These are phyloP conservation scores for Kockovaella imperatae DNA, from an alignment of 768 basidiomycete genomes.

Conservation along the genomic window DNA sequence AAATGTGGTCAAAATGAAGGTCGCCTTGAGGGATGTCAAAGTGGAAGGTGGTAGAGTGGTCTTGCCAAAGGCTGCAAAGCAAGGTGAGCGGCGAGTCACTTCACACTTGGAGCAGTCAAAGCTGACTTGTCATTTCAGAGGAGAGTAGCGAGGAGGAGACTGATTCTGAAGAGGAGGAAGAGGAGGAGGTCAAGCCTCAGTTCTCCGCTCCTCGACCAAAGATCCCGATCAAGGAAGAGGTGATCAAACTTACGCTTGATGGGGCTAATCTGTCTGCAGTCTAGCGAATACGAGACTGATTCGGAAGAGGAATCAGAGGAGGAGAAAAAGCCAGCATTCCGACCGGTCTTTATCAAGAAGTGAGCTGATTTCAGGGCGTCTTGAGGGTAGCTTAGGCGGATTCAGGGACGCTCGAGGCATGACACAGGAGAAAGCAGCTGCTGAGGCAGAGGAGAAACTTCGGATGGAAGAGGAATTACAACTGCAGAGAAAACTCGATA, in stretches of 20 bases:
- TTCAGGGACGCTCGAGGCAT: constrained; percentile 18
- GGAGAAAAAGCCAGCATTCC: constrained; percentile 63
- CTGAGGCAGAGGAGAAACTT: constrained; percentile 68
- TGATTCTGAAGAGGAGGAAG: constrained; percentile 36
- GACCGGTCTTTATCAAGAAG: constrained; percentile 95
- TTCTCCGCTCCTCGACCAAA: constrained; percentile 4
- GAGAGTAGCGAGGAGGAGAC: constrained; percentile 26
- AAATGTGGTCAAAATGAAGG: constrained; percentile 18
- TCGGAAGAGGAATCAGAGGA: constrained; percentile 57
- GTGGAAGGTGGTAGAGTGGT: constrained; percentile 25
- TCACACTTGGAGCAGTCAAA: not conserved
- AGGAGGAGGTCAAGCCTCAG: constrained; percentile 21
- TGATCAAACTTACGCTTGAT: constrained; percentile 13
- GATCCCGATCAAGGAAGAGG: constrained; percentile 25
- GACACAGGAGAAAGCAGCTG: constrained; percentile 48
- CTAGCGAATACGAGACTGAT: constrained; percentile 77
- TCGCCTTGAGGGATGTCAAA: constrained; percentile 37
- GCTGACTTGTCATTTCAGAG: not conserved
- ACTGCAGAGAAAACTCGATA: constrained; percentile 76
- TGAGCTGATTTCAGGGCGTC: constrained; percentile 46
- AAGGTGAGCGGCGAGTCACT: constrained; percentile 7
- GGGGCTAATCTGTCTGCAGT: constrained; percentile 40
- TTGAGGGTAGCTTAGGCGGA: not conserved
- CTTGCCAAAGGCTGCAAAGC: constrained; percentile 7
- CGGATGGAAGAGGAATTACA: constrained; percentile 64